Evolutionary conservation across 75 land plant genomes (phyloP).

Genomic region (Isoetes taiwanensis): DNA sequence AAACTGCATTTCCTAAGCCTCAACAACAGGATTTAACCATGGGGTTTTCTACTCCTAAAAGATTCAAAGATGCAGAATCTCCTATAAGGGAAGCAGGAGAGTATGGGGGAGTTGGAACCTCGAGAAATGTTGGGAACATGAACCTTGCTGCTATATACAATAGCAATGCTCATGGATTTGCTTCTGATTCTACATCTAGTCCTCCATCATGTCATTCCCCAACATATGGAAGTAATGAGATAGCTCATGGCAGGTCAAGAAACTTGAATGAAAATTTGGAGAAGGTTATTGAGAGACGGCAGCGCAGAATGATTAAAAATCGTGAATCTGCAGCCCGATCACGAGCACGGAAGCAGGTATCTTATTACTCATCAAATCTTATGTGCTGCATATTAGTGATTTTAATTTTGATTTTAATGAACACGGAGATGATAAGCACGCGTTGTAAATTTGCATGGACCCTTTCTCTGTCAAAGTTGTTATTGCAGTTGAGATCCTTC

Average conservation of each 20-base stretch:
- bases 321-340: conserved; percentile 95
- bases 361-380: no score
- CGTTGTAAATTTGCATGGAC: no score
- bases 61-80: no score
- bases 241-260: conserved; percentile 20
- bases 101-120: conserved; percentile 7
- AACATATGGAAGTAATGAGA: conserved; percentile 21
- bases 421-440: no score
- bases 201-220: conserved; percentile 26
- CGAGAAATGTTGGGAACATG: neutral
- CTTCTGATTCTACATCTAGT: conserved; percentile 16
- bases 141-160: neutral
- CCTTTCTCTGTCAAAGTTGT: no score
- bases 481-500: no score
- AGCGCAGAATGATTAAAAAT: conserved; percentile 92
- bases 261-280: conserved; percentile 43
- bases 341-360: conserved; percentile 85
- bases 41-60: no score
- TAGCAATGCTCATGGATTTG: neutral
- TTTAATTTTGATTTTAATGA: no score
- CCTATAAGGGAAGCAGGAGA: no score
- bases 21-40: no score
- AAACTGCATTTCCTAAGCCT: no score
- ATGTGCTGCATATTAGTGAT: no score
- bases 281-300: conserved; percentile 82